Evolutionary conservation across 2,329 filamentous ascomycete species (phyloP), one percentile per base, ranked within the genome.

Genomic region (Verticillium dahliae): DNA sequence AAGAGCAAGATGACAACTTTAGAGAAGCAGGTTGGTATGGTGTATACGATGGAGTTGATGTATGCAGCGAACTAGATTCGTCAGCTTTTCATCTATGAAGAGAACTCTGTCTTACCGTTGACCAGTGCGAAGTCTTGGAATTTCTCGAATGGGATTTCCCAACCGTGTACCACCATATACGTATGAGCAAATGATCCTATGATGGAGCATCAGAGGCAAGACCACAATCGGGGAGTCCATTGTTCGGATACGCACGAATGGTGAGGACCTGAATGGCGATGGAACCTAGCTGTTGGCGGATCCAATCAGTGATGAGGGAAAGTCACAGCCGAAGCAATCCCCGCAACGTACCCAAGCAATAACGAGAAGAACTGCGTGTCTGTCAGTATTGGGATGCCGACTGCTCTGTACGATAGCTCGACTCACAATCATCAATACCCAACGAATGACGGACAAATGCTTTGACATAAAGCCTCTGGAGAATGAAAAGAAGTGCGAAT

Each of bases 381-480:
- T 22, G 18, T 14, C 15, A 15, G 34, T 10, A 57, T 59, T 9
- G 22, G 18, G n/a, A 27, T 18, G 6, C 14, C 39, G 1, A 41
- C 13, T 22, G 18, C 1, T 22, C 18, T 22, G 18, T 22, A 45
- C 38, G 18, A 14, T n/a, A 18, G 38, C 3, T 15, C 15, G 31
- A 62, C 68, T 34, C 60, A 71, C 70, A 66, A 62, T 72, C 70
- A 41, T 72, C 69, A 41, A 69, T 31, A 6, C 67, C 65, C 52
- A 72, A 65, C 2, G 62, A 63, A 15, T 65, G 66, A 57, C 67
- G 66, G 11, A 72, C 61, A 27, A 58, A 15, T 3, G 68, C 50
- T 56, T 70, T 71, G 1, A 67, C 68, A 57, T 71, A 72, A n/a
- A 72, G 58, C 14, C 69, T 66, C 62, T 72, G 70, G 1, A 62